phyloP scores from a whole-genome alignment of 257 asterid genomes.

The Solanum appendiculatum region DNA sequence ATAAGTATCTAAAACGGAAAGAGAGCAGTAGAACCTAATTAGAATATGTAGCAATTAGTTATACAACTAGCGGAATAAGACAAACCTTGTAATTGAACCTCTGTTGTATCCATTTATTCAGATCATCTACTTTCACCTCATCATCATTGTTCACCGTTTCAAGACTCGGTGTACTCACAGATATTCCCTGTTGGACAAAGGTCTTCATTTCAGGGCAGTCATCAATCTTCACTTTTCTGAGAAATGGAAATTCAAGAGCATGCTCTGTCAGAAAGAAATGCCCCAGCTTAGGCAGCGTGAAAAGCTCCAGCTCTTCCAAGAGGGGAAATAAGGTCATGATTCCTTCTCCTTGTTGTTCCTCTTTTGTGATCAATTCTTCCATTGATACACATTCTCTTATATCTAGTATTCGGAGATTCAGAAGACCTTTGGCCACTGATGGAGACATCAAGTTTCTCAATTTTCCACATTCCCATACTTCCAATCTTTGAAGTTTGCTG shows the following conservation, averaged over 20 bases:
- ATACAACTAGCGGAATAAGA: too few relatives aligned
- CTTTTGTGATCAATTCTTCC: too few relatives aligned
- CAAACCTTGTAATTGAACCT: background rate
- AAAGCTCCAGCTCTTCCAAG: too few relatives aligned
- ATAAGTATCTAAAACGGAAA: too few relatives aligned
- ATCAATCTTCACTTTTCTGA: rapidly evolving
- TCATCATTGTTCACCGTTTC: rapidly evolving
- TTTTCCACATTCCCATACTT: too few relatives aligned
- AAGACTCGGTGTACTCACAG: background rate
- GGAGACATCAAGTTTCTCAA: too few relatives aligned
- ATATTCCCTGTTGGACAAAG: background rate
- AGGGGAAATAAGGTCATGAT: too few relatives aligned
- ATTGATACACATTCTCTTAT: too few relatives aligned
- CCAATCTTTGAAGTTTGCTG: too few relatives aligned
- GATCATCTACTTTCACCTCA: background rate
- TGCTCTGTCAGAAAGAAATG: background rate
- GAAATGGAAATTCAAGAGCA: background rate
- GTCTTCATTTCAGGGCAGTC: background rate
- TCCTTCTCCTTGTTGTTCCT: too few relatives aligned
- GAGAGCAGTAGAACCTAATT: background rate
- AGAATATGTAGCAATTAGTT: background rate
- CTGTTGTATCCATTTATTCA: background rate
- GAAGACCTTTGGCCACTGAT: too few relatives aligned
- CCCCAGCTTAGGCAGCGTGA: background rate
- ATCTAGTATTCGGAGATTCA: too few relatives aligned